phyloP scores from a whole-genome alignment of 257 asterid species.

The Anisodus tanguticus region DNA sequence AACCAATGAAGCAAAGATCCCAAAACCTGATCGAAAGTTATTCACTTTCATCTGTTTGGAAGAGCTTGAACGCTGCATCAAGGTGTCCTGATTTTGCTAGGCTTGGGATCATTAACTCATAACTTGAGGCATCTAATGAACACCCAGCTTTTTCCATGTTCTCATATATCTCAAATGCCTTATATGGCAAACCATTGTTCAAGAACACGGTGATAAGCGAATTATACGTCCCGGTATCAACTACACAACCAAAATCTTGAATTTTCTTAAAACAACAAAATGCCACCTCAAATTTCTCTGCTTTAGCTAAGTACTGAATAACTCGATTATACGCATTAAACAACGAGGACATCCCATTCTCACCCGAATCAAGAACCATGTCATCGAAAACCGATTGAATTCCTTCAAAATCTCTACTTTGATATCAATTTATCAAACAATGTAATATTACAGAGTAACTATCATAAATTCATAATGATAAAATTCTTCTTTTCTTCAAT shows the following conservation, averaged over 20 bases:
- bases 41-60: slow-evolving; percentile 54
- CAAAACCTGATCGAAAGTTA: slow-evolving; percentile 45
- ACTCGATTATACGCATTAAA: slow-evolving; percentile 75
- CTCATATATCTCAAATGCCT: slow-evolving; percentile 92
- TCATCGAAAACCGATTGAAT: slow-evolving; percentile 86
- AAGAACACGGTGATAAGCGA: slow-evolving; percentile 79
- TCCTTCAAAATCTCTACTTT: slow-evolving; percentile 72
- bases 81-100: slow-evolving; percentile 93
- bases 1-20: slow-evolving; percentile 48
- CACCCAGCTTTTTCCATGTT: slow-evolving; percentile 89
- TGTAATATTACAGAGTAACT: slow-evolving; percentile 48
- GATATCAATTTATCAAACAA: slow-evolving; percentile 76
- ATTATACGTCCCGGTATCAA: slow-evolving; percentile 77
- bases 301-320: slow-evolving; percentile 84
- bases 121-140: slow-evolving; percentile 75
- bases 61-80: slow-evolving; percentile 65
- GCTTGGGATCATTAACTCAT: slow-evolving; percentile 87
- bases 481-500: not conserved
- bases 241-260: slow-evolving; percentile 71
- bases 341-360: slow-evolving; percentile 42
- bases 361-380: slow-evolving; percentile 72
- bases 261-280: slow-evolving; percentile 94
- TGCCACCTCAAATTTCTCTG: slow-evolving; percentile 91
- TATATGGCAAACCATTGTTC: slow-evolving; percentile 81
- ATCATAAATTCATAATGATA: not conserved